Base-by-base conservation (phyloP, 148 eudicot species). In the Amaranthus palmeri region DNA sequence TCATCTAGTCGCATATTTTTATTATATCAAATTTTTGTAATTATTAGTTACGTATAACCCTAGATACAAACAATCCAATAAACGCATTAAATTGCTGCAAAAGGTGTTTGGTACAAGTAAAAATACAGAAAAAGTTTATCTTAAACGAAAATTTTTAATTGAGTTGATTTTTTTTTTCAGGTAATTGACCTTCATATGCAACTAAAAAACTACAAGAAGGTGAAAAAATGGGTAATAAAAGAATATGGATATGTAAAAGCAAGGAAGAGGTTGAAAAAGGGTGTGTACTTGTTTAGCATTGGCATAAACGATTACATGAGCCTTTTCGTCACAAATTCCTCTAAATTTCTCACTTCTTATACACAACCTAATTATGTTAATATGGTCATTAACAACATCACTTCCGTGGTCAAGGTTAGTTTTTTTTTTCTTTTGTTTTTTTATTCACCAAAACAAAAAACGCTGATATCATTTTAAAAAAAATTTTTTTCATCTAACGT, bases 121-220 rank as follows among this genome's bases (percentile, higher is more conserved):
- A 25, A 25, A 25, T 25, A 25, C 36, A 25, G 36, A 25, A 25
- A 25, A 1, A 25, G 1, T 25, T 0, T 25, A 25, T 25, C 36
- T 25, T 25, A 2, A 25, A 25, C 36, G 36, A 25, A 25, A 25
- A 25, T 25, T 25, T 25, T 25, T 25, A 25, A 25, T 25, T 25
- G 36, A 25, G 36, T 25, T 25, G 1, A 5, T 45, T 8, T 8
- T 41, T 10, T 3, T 68, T 42, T n/a, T n/a, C 42, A 86, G 90
- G 87, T 84, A 42, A 79, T 82, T 4, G 76, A 71, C 65, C 79
- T 85, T 0, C 76, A 83, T 65, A 83, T 78, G 75, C 91, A 87
- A 40, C 43, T 85, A 15, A 78, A 47, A 6, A 59, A 73, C 59
- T 87, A 77, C 75, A 80, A 74, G 74, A 67, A 85, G 42, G 79